Conservation (phyloP, 352 stramenopile species). For the Peronospora farinosa region DNA sequence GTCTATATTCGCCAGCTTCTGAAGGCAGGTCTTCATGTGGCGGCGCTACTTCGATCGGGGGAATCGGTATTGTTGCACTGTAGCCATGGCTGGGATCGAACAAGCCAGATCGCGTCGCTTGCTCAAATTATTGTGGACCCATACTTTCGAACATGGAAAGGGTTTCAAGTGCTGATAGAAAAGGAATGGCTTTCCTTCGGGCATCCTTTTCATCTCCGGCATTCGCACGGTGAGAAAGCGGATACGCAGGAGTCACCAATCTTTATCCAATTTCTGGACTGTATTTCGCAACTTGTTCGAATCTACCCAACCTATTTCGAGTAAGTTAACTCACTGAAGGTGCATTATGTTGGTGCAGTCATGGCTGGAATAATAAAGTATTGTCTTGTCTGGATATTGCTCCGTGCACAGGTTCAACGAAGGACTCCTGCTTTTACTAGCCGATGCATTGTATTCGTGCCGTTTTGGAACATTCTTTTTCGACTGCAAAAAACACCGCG, state of each 20-base stretch:
- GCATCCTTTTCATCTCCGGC: conserved; percentile 73
- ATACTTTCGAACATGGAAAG: conserved; percentile 72
- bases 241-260: conserved; percentile 79
- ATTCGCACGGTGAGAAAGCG: conserved; percentile 71
- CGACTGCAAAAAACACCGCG: conserved; percentile 88
- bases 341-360: not conserved
- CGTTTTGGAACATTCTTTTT: conserved; percentile 97
- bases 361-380: conserved; percentile 1
- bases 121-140: conserved; percentile 69
- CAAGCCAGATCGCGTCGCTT: conserved; percentile 82
- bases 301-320: conserved; percentile 96
- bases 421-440: conserved; percentile 87
- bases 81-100: conserved; percentile 85
- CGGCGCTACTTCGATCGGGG: conserved; percentile 86
- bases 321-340: conserved; percentile 28
- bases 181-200: conserved; percentile 84
- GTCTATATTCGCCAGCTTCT: conserved; percentile 92
- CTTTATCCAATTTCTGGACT: conserved; percentile 84
- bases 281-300: conserved; percentile 78
- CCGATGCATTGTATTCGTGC: conserved; percentile 94
- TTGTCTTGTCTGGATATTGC: not conserved
- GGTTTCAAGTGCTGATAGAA: conserved; percentile 77
- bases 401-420: conserved; percentile 87
- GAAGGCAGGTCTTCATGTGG: conserved; percentile 87
- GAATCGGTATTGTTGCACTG: conserved; percentile 79